Base-by-base conservation (phyloP, 768 basidiomycete genomes). In the Heimioporus sp. region DNA sequence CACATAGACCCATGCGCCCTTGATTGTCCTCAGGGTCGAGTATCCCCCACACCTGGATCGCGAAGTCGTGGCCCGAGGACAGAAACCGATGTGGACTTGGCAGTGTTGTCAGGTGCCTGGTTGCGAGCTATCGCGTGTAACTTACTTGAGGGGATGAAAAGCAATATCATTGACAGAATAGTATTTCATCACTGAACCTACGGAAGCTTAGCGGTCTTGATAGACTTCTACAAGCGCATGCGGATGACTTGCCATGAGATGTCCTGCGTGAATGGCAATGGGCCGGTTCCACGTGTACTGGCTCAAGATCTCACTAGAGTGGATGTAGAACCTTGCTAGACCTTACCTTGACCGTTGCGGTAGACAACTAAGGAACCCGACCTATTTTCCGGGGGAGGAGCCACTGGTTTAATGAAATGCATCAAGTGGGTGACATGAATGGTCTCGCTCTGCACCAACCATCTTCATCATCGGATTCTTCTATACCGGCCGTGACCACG, bases 161-260 rank as follows among this genome's bases (percentile, higher is more conserved):
- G 76, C 77, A 36, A 83, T 70, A 51, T 84, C 81, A 44, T 77
- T 75, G 0, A 86, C 75, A 1, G 78, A 71, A 52, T 82, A 84
- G 53, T 83, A 72, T 55, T 80, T 82, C 16, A 48, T 66, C 10
- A 53, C 51, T 34, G 50, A 54, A 38, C 57, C 66, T 62, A 37
- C 17, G 39, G 30, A 7, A 8, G 32, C 32, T 48, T 39, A 32
- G 30, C 20, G 32, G 38, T 16, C 20, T 47, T 15, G 12, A 12
- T 30, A 15, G n/a, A 24, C 19, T 43, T 17, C 10, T 2, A 41
- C n/a, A n/a, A 34, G 10, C 28, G 30, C 21, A 31, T 19, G 12
- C 31, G 13, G 32, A 34, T 11, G 16, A 35, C 61, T 56, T 20
- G 64, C 65, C 62, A 10, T 44, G 59, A 48, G 56, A 35, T 32